These are phyloP conservation scores for Geotrichum australiense DNA, from an alignment of 1,139 yeast genomes.

Conservation along the genomic window DNA sequence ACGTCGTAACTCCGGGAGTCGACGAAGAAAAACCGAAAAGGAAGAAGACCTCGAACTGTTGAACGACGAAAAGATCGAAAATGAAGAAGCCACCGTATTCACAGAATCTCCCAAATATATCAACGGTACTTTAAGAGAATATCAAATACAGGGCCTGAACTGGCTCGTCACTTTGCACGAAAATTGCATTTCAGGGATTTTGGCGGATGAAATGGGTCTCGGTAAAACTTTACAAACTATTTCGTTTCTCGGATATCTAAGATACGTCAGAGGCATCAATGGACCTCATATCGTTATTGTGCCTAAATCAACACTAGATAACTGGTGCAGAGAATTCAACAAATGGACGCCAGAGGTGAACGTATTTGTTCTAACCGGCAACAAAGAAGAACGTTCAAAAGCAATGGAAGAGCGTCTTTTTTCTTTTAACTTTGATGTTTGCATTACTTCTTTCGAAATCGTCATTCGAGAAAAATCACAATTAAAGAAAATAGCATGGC, in stretches of 20 bases:
- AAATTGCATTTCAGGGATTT: constrained; percentile 79
- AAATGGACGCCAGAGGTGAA: constrained; percentile 97
- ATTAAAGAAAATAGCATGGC: constrained; percentile 84
- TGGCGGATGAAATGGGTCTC: constrained; percentile 98
- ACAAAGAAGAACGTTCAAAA: constrained; percentile 63
- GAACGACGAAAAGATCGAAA: constrained; percentile 64
- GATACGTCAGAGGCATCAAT: constrained; percentile 64
- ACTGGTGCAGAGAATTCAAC: constrained; percentile 90
- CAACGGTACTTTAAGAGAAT: constrained; percentile 35
- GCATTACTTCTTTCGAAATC: constrained; percentile 87
- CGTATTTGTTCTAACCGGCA: constrained; percentile 79
- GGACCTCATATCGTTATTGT: constrained; percentile 93
- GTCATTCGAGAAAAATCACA: constrained; percentile 82
- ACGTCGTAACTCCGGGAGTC: constrained; percentile 25
- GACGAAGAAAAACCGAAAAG: constrained; percentile 40
- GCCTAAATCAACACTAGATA: constrained; percentile 91
- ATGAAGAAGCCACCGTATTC: constrained; percentile 44
- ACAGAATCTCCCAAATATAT: constrained; percentile 73
- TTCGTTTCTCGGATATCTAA: constrained; percentile 78
- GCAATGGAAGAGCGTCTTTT: constrained; percentile 54
- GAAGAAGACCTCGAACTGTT: constrained; percentile 92
- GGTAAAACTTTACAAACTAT: constrained; percentile 95
- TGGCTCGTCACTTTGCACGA: constrained; percentile 83
- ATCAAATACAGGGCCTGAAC: constrained; percentile 88
- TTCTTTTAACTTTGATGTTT: constrained; percentile 80